These are phyloP conservation scores for Pisolithus microcarpus DNA, from an alignment of 768 basidiomycete species.

Conservation along the genomic window DNA sequence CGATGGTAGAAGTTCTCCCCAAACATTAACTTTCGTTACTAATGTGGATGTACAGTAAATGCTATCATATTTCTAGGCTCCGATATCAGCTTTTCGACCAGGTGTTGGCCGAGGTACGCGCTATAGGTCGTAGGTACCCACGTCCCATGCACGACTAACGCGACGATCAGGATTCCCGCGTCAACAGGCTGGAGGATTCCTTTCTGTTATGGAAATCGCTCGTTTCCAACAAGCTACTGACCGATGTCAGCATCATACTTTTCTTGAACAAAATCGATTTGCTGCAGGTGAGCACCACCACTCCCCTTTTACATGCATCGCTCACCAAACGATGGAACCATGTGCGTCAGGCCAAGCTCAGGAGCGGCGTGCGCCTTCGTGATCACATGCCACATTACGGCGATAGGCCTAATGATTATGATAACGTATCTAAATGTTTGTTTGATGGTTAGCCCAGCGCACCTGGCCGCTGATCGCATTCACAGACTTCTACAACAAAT, in stretches of 20 bases:
- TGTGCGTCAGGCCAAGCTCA: constrained; percentile 54
- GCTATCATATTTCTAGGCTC: constrained; percentile 85
- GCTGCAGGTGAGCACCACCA: constrained; percentile 42
- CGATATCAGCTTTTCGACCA: constrained; percentile 86
- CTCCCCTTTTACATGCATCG: not conserved
- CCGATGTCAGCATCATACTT: constrained; percentile 69
- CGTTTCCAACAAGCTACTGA: constrained; percentile 65
- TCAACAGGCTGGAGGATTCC: constrained; percentile 78
- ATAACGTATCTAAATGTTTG: constrained; percentile 68
- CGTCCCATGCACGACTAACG: constrained; percentile 2
- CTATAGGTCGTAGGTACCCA: constrained; percentile 3
- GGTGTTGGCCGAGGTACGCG: constrained; percentile 62
- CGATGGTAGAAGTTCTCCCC: constrained; percentile 43
- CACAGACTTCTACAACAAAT: constrained; percentile 68
- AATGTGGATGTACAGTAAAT: constrained; percentile 45
- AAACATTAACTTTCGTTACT: constrained; percentile 2
- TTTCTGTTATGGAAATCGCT: constrained; percentile 67
- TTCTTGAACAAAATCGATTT: constrained; percentile 82
- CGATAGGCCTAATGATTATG: constrained; percentile 73
- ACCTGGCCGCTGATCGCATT: constrained; percentile 1
- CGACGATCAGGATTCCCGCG: constrained; percentile 49
- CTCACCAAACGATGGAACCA: constrained; percentile 1
- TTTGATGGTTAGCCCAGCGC: constrained; percentile 2
- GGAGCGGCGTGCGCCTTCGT: constrained; percentile 64
- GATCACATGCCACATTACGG: constrained; percentile 67